A percentile compares a stretch with the other conserved stretches of the same genome.
Conservation (phyloP, 1,139 yeast species). For the Magnusiomyces sp. region DNA sequence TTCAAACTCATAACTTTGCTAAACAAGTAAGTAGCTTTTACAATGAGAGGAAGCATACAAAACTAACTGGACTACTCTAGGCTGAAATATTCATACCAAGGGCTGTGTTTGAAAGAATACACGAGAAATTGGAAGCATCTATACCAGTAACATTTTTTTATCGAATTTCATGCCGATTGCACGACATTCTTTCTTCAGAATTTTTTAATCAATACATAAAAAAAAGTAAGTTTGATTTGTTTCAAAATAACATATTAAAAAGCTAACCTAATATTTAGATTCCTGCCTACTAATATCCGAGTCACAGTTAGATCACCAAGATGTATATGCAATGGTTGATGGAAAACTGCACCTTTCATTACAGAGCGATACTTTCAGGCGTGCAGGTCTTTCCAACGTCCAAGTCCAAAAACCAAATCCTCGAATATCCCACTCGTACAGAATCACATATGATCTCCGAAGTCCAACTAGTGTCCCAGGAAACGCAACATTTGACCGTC, state of each 20-base stretch:
- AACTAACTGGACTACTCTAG: too few species aligned
- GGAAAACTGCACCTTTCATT: slow-evolving; percentile 30
- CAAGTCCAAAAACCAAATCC: slow-evolving; percentile 6
- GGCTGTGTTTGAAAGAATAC: not conserved
- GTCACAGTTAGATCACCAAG: slow-evolving; percentile 28
- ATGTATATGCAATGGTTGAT: slow-evolving; percentile 27
- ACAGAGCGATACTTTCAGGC: slow-evolving; percentile 27
- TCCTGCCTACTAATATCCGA: slow-evolving; percentile 17
- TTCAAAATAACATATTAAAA: not conserved
- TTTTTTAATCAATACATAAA: slow-evolving; percentile 7
- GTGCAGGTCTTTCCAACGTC: slow-evolving; percentile 26
- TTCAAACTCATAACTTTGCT: slow-evolving; percentile 17
- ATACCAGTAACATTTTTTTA: slow-evolving; percentile 6
- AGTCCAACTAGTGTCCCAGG: slow-evolving; percentile 11
- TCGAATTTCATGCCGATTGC: slow-evolving; percentile 4
- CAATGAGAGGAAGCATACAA: too few species aligned
- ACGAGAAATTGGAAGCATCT: not conserved
- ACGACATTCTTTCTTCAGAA: slow-evolving; percentile 4
- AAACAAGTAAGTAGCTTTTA: too few species aligned
- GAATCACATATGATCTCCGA: slow-evolving; percentile 18
- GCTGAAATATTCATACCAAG: slow-evolving; percentile 7
- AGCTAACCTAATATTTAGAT: slow-evolving; percentile 4
- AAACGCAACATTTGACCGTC: slow-evolving; percentile 27
- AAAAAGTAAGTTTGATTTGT: slow-evolving; percentile 6
- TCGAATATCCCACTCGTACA: slow-evolving; percentile 3